Evolutionary conservation across 805 yeast genomes (phyloP), one percentile per base, ranked within the genome.

Genomic region (Myxozyma geophila): DNA sequence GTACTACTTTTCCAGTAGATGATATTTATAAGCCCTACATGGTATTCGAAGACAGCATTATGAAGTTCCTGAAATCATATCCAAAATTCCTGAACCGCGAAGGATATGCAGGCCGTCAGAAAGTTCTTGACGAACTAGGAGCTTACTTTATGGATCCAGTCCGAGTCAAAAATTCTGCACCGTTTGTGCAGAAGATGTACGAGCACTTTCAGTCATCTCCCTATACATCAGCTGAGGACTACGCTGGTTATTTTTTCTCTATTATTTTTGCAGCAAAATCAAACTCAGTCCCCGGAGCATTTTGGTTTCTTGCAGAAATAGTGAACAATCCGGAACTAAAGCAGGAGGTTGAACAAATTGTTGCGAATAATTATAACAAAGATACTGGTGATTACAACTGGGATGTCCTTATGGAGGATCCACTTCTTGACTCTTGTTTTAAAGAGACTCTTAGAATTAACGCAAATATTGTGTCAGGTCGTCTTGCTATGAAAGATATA

Each of bases 251-350:
- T 36, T 50, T 60, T 15, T 62, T 66, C 28, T 53, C 66, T 35
- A 60, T 66, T 13, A 40, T 63, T 10, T 63, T 66, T 43, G 69
- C 67, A 10, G 60, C 57, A 21, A 43, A 58, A 28, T 62, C 66
- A 15, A 62, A 62, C 43, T 58, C 66, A 13, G 62, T 62, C 13
- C 66, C 66, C 12, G 61, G 53, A 23, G 66, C 66, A 37, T 62
- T 53, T 40, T 62, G 66, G 66, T 9, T 62, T 1, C 36, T 62
- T 28, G 62, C 62, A 13, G 41, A 62, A 12, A 54, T 62, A 4
- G 40, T 62, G 9, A 39, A n/a, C 13, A 50, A 59, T 40, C 52
- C 62, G 2, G 54, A 54, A n/a, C 46, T 62, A 13, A 47, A 47
- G 36, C 49, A 47, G 36, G 54, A 60, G 9, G 58, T 54, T 5